A percentile compares a stretch with the other conserved stretches of the same genome.
These are phyloP conservation scores for Saturnispora zaruensis DNA, from an alignment of 805 yeast species.

Conservation along the genomic window DNA sequence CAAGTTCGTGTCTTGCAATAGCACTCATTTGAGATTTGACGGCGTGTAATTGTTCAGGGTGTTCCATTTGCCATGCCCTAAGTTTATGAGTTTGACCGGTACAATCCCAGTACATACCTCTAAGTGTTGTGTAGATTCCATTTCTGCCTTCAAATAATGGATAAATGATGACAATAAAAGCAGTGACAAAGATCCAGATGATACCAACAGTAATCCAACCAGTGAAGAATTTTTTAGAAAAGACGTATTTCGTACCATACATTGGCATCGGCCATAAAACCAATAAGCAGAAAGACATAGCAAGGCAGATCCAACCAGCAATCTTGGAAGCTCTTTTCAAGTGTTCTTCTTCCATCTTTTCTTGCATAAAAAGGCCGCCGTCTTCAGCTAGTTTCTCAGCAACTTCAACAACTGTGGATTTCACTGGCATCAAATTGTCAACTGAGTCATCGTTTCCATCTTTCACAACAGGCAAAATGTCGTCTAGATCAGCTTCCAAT, in stretches of 20 bases:
- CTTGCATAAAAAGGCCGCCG: conserved; percentile 11
- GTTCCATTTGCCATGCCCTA: conserved; percentile 61
- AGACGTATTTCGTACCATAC: conserved; percentile 74
- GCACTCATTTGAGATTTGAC: conserved; percentile 57
- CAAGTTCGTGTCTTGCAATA: conserved; percentile 19
- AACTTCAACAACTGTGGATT: conserved; percentile 26
- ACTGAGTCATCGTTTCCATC: conserved; percentile 19
- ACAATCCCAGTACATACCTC: conserved; percentile 83
- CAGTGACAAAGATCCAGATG: conserved; percentile 70
- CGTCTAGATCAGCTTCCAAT: conserved; percentile 29
- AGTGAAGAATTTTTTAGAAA: conserved; percentile 68
- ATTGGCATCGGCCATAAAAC: conserved; percentile 92
- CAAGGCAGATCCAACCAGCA: conserved; percentile 53
- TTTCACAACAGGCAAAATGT: conserved; percentile 11
- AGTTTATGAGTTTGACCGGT: conserved; percentile 69
- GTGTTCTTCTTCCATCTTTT: conserved; percentile 43
- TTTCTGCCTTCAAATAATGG: conserved; percentile 71
- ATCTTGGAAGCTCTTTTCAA: conserved; percentile 50
- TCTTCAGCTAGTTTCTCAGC: conserved; percentile 19
- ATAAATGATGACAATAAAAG: conserved; percentile 51
- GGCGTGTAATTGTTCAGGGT: conserved; percentile 70
- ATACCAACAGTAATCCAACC: conserved; percentile 84
- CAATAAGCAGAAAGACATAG: conserved; percentile 54
- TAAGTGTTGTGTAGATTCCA: conserved; percentile 51
- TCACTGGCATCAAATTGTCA: conserved; percentile 21